Percentiles rank a stretch among this genome's conserved stretches.
phyloP scores from a whole-genome alignment of 2,329 filamentous ascomycete species.

The Cylindrodendrum hubeiense region DNA sequence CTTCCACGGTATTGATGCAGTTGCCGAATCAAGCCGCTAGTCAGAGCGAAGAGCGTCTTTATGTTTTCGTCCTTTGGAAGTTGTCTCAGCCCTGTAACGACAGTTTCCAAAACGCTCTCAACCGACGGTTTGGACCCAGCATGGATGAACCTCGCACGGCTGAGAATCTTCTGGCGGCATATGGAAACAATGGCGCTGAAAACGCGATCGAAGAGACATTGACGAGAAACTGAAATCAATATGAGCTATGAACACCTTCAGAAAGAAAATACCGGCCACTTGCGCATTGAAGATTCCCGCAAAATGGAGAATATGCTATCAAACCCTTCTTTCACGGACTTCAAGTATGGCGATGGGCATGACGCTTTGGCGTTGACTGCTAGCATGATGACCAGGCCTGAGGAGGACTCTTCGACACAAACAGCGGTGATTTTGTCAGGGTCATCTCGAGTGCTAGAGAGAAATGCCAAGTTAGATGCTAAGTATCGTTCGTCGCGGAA shows the following conservation, averaged over 20 bases:
- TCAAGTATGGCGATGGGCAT: slow-evolving; percentile 25
- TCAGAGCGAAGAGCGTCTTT: not conserved
- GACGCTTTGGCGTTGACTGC: slow-evolving; percentile 31
- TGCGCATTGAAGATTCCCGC: not conserved
- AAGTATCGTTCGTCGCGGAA: slow-evolving; percentile 34
- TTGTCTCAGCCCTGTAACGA: not conserved
- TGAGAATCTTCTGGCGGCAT: slow-evolving; percentile 28
- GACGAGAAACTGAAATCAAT: not conserved
- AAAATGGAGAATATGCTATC: slow-evolving; percentile 31
- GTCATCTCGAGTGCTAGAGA: slow-evolving; percentile 34
- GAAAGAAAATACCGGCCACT: not conserved
- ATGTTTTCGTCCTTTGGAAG: not conserved
- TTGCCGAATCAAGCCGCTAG: not conserved
- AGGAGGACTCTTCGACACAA: slow-evolving; percentile 28
- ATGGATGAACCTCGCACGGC: slow-evolving; percentile 14
- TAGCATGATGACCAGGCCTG: slow-evolving; percentile 29
- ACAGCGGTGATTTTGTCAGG: slow-evolving; percentile 30
- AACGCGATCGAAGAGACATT: not conserved
- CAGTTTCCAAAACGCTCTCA: not conserved
- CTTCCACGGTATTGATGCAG: slow-evolving; percentile 11
- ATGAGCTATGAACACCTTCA: not conserved
- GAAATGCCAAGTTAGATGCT: slow-evolving; percentile 30
- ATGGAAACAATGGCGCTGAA: slow-evolving; percentile 24
- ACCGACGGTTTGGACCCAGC: not conserved
- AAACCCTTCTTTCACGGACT: slow-evolving; percentile 29